A percentile compares a stretch with the other conserved stretches of the same genome.
phyloP scores from a whole-genome alignment of 352 stramenopile species.

The Phytopythium montanum region DNA sequence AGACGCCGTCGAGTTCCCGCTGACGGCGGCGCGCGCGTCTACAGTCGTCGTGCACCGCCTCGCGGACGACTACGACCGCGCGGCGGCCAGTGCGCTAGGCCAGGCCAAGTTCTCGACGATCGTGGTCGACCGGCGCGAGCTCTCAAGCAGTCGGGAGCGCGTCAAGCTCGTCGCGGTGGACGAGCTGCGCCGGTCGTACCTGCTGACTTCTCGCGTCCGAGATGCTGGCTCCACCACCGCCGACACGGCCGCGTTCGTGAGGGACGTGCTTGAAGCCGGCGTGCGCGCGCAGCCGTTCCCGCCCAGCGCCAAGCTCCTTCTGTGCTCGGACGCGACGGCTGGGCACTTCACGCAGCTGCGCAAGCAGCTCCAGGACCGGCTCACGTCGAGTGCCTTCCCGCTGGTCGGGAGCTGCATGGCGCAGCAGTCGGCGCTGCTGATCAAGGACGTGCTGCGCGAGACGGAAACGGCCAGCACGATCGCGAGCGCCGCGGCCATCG shows the following conservation, averaged over 20 bases:
- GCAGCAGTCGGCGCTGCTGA: slow-evolving; percentile 26
- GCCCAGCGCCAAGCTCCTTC: slow-evolving; percentile 1
- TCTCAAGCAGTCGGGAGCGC: background rate
- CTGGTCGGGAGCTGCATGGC: slow-evolving; percentile 29
- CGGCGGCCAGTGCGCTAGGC: slow-evolving; percentile 14
- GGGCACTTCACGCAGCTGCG: slow-evolving; percentile 1
- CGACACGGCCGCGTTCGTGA: background rate
- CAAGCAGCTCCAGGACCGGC: background rate
- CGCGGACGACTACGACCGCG: slow-evolving; percentile 18
- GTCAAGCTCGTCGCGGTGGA: slow-evolving; percentile 16
- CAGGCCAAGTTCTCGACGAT: slow-evolving; percentile 4
- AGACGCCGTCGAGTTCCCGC: slow-evolving; percentile 14
- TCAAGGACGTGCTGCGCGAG: slow-evolving; percentile 6
- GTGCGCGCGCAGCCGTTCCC: slow-evolving; percentile 3
- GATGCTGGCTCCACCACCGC: background rate
- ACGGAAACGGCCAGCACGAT: background rate
- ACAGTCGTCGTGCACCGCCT: slow-evolving; percentile 23
- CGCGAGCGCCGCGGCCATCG: background rate
- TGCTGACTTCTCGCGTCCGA: slow-evolving; percentile 8
- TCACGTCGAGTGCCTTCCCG: slow-evolving; percentile 10
- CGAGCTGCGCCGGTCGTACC: slow-evolving; percentile 23
- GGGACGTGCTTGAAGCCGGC: background rate
- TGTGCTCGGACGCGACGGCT: slow-evolving; percentile 6
- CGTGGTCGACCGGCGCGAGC: background rate
- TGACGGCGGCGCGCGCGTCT: slow-evolving; percentile 20